phyloP scores from a whole-genome alignment of 805 yeast genomes.

The Lachancea sp. region DNA sequence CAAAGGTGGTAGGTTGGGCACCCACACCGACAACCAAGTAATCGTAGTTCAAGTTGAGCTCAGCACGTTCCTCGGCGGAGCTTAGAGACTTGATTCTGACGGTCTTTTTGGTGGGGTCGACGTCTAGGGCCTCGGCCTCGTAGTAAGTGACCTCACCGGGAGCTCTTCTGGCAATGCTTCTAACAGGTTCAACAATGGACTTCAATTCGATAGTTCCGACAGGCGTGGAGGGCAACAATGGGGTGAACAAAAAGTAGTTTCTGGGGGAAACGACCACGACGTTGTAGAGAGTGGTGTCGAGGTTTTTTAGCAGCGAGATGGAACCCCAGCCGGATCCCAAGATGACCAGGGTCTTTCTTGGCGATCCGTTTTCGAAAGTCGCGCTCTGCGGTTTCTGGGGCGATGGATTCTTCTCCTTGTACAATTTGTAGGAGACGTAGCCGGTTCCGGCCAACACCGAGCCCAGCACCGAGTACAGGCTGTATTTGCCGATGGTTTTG shows the following conservation, averaged over 20 bases:
- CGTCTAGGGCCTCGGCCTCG: constrained; percentile 84
- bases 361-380: constrained; percentile 40
- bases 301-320: constrained; percentile 70
- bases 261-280: constrained; percentile 90
- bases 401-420: constrained; percentile 55
- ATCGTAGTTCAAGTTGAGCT: constrained; percentile 57
- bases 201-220: constrained; percentile 87
- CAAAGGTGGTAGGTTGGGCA: constrained; percentile 90
- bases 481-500: constrained; percentile 11
- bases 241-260: constrained; percentile 92
- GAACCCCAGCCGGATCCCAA: constrained; percentile 96
- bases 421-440: constrained; percentile 56
- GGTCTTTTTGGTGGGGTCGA: constrained; percentile 65
- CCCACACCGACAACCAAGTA: constrained; percentile 90
- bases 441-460: constrained; percentile 48
- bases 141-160: constrained; percentile 73
- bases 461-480: constrained; percentile 42
- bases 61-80: constrained; percentile 38
- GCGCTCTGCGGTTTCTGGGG: constrained; percentile 57
- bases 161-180: constrained; percentile 74
- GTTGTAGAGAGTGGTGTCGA: constrained; percentile 82
- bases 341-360: constrained; percentile 48
- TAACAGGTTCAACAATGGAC: constrained; percentile 90
- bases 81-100: constrained; percentile 55
- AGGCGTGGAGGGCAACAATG: constrained; percentile 90